These are phyloP conservation scores for Spongiforma sp. DNA, from an alignment of 1,284 basidiomycete species.

Conservation along the genomic window DNA sequence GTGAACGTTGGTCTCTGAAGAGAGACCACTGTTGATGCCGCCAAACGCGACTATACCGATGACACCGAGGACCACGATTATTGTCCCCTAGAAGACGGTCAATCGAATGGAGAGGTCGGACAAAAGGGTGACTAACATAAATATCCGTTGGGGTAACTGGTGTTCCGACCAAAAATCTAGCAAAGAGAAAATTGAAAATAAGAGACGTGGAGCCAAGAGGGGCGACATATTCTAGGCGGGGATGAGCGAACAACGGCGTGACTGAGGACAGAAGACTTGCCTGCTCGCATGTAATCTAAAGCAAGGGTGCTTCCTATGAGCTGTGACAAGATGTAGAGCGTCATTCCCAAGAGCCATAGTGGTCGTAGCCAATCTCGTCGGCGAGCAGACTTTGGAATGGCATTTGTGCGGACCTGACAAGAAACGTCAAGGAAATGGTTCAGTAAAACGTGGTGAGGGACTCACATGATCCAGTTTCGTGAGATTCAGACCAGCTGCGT, in stretches of 20 bases:
- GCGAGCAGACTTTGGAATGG: slow-evolving; percentile 71
- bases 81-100: slow-evolving; percentile 63
- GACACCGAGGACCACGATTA: slow-evolving; percentile 82
- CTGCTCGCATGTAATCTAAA: slow-evolving; percentile 86
- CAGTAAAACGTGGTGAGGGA: slow-evolving; percentile 5
- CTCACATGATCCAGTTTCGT: slow-evolving; percentile 84
- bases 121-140: slow-evolving; percentile 51
- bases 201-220: slow-evolving; percentile 85
- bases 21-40: slow-evolving; percentile 79
- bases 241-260: slow-evolving; percentile 31
- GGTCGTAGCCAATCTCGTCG: slow-evolving; percentile 77
- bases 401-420: slow-evolving; percentile 66
- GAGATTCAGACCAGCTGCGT: slow-evolving; percentile 84
- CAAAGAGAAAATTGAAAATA: slow-evolving; percentile 90
- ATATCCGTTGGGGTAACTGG: slow-evolving; percentile 83
- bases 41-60: slow-evolving; percentile 88
- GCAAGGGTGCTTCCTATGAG: slow-evolving; percentile 86
- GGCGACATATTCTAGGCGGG: slow-evolving; percentile 75
- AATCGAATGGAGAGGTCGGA: slow-evolving; percentile 1
- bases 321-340: slow-evolving; percentile 84
- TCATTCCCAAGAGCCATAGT: slow-evolving; percentile 83
- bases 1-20: slow-evolving; percentile 67
- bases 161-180: slow-evolving; percentile 80
- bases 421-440: slow-evolving; percentile 5
- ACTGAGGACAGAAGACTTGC: slow-evolving; percentile 40